phyloP scores from a whole-genome alignment of 495 filamentous ascomycete species.

The Elasticomyces elasticus region DNA sequence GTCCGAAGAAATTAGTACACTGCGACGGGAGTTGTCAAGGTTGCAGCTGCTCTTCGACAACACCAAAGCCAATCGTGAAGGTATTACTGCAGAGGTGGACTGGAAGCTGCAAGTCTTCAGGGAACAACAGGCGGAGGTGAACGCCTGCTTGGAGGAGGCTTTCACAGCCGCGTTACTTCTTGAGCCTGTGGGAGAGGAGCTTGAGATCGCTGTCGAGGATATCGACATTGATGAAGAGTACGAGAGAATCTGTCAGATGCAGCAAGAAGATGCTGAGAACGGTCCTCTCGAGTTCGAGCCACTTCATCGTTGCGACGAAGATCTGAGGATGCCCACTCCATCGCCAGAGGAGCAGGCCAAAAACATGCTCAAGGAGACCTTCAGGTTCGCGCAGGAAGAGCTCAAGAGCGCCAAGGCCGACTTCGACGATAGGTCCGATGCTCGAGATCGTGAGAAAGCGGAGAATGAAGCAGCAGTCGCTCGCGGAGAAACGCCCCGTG shows the following conservation, averaged over 20 bases:
- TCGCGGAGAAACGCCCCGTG: background rate
- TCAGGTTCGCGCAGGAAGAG: background rate
- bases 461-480: background rate
- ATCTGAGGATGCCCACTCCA: background rate
- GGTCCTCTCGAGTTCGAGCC: background rate
- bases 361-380: background rate
- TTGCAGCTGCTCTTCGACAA: background rate
- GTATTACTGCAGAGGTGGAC: background rate
- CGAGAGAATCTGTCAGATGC: background rate
- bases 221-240: background rate
- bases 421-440: background rate
- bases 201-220: background rate
- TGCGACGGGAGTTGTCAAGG: background rate
- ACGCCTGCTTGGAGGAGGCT: constrained; percentile 3
- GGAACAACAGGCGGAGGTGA: background rate
- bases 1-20: background rate
- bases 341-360: background rate
- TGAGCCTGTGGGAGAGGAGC: background rate
- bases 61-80: background rate
- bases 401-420: background rate
- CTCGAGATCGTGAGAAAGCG: background rate
- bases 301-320: background rate
- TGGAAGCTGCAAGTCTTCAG: background rate
- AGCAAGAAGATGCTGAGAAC: background rate
- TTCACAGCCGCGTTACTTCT: background rate